Evolutionary conservation across 1,139 yeast species (phyloP), one percentile per base, ranked within the genome.

Genomic region (Kodamaea ohmeri): DNA sequence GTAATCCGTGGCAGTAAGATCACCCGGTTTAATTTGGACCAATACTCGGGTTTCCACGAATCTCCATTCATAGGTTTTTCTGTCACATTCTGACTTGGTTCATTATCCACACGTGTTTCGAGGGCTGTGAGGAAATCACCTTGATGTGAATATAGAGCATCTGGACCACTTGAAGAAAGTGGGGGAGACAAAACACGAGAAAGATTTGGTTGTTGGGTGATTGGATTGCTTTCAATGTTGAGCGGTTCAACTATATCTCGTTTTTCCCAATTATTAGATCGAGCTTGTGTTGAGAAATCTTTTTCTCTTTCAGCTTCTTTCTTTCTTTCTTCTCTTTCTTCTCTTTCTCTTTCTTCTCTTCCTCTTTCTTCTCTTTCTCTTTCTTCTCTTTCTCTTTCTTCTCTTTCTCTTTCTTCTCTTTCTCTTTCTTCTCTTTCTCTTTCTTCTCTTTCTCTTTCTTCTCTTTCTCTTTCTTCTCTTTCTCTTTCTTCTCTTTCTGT

Each of bases 11-110:
- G 36, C 53, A 49, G 53, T 9, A 38, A 18, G 6, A 48, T 42
- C 8, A 49, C 37, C 13, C 47, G 35, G 16, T 44, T 44, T 16
- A 49, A 44, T 28, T 40, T 46, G n/a, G 19, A 32, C 53, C 53
- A 49, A 15, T 35, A 40, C 9, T 32, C 16, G 3, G 22, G 40
- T 4, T 19, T 12, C 35, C 35, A 36, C n/a, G n/a, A n/a, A n/a
- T n/a, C n/a, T n/a, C n/a, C n/a, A n/a, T n/a, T n/a, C n/a, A n/a
- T 6, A 20, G 22, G 22, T 20, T 20, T 20, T 24, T 24, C 12
- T 24, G 12, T 7, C 12, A 7, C 12, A n/a, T 24, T 13, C 12
- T 24, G n/a, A n/a, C n/a, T n/a, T n/a, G n/a, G n/a, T n/a, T n/a
- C n/a, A n/a, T n/a, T n/a, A n/a, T n/a, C n/a, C n/a, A n/a, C n/a